These are phyloP conservation scores for Coemansia sp. DNA, from an alignment of 192 early-diverging fungal species.

Conservation along the genomic window DNA sequence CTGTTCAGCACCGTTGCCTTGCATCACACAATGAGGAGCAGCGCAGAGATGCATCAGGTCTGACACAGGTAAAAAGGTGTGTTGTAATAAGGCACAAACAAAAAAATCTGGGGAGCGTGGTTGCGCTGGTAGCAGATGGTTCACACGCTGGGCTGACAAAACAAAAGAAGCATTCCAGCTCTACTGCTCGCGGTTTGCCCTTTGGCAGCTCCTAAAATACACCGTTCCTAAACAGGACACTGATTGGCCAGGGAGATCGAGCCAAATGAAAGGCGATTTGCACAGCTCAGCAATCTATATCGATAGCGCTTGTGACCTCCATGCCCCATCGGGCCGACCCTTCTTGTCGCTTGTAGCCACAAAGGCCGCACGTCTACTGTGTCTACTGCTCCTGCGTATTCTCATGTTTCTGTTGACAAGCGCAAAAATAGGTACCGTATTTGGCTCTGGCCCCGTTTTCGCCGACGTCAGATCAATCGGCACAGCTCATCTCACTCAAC, in stretches of 20 bases:
- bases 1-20: too few relatives aligned
- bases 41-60: background rate
- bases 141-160: background rate
- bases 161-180: background rate
- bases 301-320: background rate
- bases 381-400: too few relatives aligned
- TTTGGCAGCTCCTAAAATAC: background rate
- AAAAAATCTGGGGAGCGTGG: background rate
- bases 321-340: background rate
- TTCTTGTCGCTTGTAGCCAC: too few relatives aligned
- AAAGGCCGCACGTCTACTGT: too few relatives aligned
- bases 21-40: background rate
- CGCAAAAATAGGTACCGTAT: too few relatives aligned
- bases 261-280: background rate
- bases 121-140: background rate
- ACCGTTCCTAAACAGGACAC: background rate
- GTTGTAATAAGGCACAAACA: background rate
- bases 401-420: too few relatives aligned
- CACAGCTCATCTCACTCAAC: too few relatives aligned
- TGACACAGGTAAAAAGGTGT: too few relatives aligned
- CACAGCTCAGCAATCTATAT: background rate
- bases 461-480: too few relatives aligned
- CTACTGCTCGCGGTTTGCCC: background rate
- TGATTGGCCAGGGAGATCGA: background rate
- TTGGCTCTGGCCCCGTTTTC: too few relatives aligned